Base-by-base conservation (phyloP, 2,329 filamentous ascomycete species). In the Dendrostoma leiphaemia region DNA sequence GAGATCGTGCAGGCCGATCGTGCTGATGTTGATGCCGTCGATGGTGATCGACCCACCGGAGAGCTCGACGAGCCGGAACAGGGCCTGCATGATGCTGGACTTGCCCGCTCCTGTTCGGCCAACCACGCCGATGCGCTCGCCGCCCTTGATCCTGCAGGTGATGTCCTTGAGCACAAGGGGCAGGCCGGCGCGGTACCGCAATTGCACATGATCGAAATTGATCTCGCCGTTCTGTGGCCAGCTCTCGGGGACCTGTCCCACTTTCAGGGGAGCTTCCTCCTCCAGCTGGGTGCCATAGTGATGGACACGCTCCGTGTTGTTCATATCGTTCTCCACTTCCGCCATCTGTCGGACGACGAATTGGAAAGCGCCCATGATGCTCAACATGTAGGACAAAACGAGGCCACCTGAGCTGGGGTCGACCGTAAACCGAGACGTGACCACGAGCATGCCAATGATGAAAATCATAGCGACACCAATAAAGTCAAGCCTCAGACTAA, bases 271-370 rank as follows among this genome's bases (percentile, higher is more conserved):
- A 0, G 93, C 90, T 70, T 97, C 94, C 67, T 96, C 88, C 59
- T 96, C 91, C 4, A 99, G 81, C 62, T 90, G 73, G 1, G 84
- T 90, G 51, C 90, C 92, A 68, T 97, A 97, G 74, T 96, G 91
- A 67, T 91, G 85, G 31, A 97, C 78, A 46, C 94, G 87, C 72
- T 97, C 93, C 0, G 94, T 94, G 0, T 92, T 86, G 69, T 97
- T 97, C 93, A 97, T 97, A 66, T 91, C 91, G 72, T 97, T 97
- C 71, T 97, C 93, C 8, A 97, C 91, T 70, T 97, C 93, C 24
- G 93, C 93, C 6, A 97, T 79, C 71, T 97, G 93, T 17, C 94
- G 84, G n/a, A 97, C 90, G 1, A 91, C 93, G 70, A 97, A 97
- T 67, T 97, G 93, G 60, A 97, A 87, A 88, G 97, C 91, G 69